These are phyloP conservation scores for Fomitiporia mediterranea DNA, from an alignment of 1,284 basidiomycete genomes.

Conservation along the genomic window DNA sequence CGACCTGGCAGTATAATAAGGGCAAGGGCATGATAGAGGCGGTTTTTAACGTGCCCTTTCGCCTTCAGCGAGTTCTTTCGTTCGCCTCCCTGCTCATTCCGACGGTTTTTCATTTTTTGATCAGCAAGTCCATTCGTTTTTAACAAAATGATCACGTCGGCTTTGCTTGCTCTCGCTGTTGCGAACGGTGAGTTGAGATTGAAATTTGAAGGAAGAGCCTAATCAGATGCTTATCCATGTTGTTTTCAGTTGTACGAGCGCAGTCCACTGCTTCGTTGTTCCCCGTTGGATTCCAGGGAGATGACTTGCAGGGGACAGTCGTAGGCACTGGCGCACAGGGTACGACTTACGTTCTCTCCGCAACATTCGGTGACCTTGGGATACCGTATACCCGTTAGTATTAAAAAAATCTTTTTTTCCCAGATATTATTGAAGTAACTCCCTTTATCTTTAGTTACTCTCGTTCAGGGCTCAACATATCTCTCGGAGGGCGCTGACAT, in stretches of 20 bases:
- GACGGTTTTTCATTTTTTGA: too few relatives aligned
- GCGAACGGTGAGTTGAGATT: neutral
- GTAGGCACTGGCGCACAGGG: slow-evolving; percentile 11
- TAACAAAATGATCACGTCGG: neutral
- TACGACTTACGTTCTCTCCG: slow-evolving; percentile 14
- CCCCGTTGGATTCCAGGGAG: slow-evolving; percentile 13
- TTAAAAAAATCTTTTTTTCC: neutral
- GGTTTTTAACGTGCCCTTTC: too few relatives aligned
- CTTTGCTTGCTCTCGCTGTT: neutral
- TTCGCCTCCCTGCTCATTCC: too few relatives aligned
- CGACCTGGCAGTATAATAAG: too few relatives aligned
- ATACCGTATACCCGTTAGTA: slow-evolving; percentile 9
- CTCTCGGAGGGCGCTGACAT: slow-evolving; percentile 15
- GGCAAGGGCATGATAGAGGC: too few relatives aligned
- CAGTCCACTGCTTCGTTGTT: slow-evolving; percentile 16
- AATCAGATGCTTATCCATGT: too few relatives aligned
- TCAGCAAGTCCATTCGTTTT: too few relatives aligned
- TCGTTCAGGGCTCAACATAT: slow-evolving; percentile 16
- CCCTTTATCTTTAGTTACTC: slow-evolving; percentile 6
- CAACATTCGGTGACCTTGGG: neutral
- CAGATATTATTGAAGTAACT: neutral
- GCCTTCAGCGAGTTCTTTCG: too few relatives aligned
- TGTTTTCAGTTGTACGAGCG: slow-evolving; percentile 9
- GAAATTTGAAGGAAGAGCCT: too few relatives aligned
- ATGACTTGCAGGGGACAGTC: slow-evolving; percentile 5